A percentile compares a stretch with the other conserved stretches of the same genome.
Conservation (phyloP, 2,329 filamentous ascomycete genomes). For the Alternaria sp. region DNA sequence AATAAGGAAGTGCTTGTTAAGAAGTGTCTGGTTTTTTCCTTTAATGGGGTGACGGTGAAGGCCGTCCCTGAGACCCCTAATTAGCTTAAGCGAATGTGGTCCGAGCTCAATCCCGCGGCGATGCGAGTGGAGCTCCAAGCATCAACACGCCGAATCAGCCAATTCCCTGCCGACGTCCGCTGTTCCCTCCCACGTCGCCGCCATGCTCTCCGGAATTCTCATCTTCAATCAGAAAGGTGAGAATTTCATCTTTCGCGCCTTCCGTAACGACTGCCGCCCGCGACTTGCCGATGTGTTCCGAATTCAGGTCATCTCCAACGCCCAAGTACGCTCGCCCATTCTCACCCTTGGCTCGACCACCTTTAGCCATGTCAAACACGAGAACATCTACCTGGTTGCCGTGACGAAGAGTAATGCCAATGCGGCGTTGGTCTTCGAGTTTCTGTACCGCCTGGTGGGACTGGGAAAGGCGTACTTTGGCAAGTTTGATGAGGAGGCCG, state of each 20-base stretch:
- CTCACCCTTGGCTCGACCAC: slow-evolving; percentile 96
- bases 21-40: too few relatives aligned
- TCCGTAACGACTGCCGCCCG: slow-evolving; percentile 97
- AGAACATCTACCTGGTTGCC: slow-evolving; percentile 97
- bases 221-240: slow-evolving; percentile 99
- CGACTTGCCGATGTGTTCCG: slow-evolving; percentile 98
- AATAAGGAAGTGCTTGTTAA: too few relatives aligned
- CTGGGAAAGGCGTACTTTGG: slow-evolving; percentile 96
- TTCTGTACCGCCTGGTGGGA: slow-evolving; percentile 89
- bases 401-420: slow-evolving; percentile 99
- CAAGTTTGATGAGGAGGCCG: slow-evolving; percentile 98
- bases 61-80: slow-evolving; percentile 5
- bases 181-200: slow-evolving; percentile 13
- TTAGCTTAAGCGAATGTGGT: slow-evolving; percentile 9
- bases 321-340: slow-evolving; percentile 96
- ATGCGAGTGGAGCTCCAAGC: slow-evolving; percentile 20
- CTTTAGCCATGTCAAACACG: slow-evolving; percentile 99
- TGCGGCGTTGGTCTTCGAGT: slow-evolving; percentile 96
- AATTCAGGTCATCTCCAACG: slow-evolving; percentile 98
- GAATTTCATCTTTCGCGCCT: slow-evolving; percentile 98
- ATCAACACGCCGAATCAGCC: slow-evolving; percentile 17
- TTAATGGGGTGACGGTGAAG: background rate
- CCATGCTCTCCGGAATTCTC: slow-evolving; percentile 94
- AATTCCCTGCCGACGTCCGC: slow-evolving; percentile 16
- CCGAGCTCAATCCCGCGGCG: slow-evolving; percentile 26